Base-by-base conservation (phyloP, 148 eudicot species). In the Arbutus unedo region DNA sequence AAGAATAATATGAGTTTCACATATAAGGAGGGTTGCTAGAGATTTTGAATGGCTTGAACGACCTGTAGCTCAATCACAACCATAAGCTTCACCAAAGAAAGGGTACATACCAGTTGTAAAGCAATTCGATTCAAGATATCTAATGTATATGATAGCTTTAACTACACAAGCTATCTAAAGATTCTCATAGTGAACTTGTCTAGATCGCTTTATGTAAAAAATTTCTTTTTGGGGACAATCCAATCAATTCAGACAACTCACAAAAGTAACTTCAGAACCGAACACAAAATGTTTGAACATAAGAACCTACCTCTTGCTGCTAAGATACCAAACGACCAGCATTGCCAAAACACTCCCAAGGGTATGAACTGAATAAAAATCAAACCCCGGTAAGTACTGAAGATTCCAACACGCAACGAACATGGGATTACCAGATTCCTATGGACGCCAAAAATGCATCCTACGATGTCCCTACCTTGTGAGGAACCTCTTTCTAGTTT, bases 251-350 rank as follows among this genome's bases (percentile, higher is more conserved):
- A 93, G 83, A 91, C 76, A 90, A 92, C 92, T 91, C 93, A 88
- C 81, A 86, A 31, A 31, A 91, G 82, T 89, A 86, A 91, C 96
- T 91, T 93, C 98, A 88, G 87, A 91, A 89, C 87, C 98, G 90
- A 90, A 94, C 93, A 87, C 86, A 88, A 89, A 87, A 91, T 89
- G 88, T 95, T 88, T 92, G 95, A 89, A 89, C 85, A 86, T 88
- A 93, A 94, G 88, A 93, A 97, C 99, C 94, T 97, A 97, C 99
- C 99, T 97, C 92, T 91, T 74, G 97, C 98, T 94, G 99, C 99
- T 91, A 84, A 85, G 83, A 90, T 88, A 85, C 85, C 92, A 31
- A 31, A 88, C 84, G 88, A 87, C 82, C 84, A 81, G 74, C 53
- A 85, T 94, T 82, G 90, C 79, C 71, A 82, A 14, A 55, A 78